These are phyloP conservation scores for Myriosclerotinia scirpicola DNA, from an alignment of 2,329 filamentous ascomycete genomes.

Conservation along the genomic window DNA sequence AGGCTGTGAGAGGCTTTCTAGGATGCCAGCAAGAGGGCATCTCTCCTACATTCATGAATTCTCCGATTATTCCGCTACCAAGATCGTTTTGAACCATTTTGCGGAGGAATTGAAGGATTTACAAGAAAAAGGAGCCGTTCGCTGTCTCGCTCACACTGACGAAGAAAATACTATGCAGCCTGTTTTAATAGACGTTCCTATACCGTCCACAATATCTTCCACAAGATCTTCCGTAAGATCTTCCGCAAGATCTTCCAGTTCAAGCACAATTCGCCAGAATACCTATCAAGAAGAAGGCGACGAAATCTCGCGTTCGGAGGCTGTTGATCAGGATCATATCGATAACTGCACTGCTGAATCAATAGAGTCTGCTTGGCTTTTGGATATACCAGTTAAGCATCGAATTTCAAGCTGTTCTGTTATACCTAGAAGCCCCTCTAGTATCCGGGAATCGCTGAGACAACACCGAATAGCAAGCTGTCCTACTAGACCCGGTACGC, in stretches of 20 bases:
- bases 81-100: conserved; percentile 33
- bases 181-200: conserved; percentile 1
- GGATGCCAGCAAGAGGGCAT: conserved; percentile 20
- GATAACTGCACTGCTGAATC: conserved; percentile 8
- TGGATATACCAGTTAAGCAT: conserved; percentile 11
- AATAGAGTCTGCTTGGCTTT: not conserved
- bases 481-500: not conserved
- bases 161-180: not conserved
- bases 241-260: conserved; percentile 7
- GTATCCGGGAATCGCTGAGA: not conserved
- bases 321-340: not conserved
- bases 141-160: not conserved
- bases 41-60: conserved; percentile 37
- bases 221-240: conserved; percentile 1
- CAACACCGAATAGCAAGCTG: conserved; percentile 15
- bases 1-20: conserved; percentile 16
- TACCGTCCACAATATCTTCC: not conserved
- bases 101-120: conserved; percentile 29
- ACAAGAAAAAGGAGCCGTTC: conserved; percentile 11
- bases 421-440: not conserved
- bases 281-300: not conserved
- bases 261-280: conserved; percentile 10
- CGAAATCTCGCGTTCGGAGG: not conserved
- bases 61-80: conserved; percentile 32
- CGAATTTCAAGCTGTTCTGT: conserved; percentile 13